Base-by-base conservation (phyloP, 2,329 filamentous ascomycete species). In the Penicillium oxalicum region DNA sequence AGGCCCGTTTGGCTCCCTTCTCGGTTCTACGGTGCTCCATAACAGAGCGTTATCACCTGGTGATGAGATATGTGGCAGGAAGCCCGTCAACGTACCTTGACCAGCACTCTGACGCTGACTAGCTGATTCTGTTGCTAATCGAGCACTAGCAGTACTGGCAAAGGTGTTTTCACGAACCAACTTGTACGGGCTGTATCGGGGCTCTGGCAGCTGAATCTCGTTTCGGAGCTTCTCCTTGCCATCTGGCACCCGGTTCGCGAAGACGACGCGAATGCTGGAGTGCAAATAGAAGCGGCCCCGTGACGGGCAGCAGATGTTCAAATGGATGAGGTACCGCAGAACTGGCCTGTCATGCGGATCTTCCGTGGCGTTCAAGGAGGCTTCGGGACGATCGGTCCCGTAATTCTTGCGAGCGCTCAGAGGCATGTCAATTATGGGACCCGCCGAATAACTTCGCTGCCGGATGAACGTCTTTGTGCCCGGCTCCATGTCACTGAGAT, bases 391-490 rank as follows among this genome's bases (percentile, higher is more conserved):
- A 60, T 79, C 78, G 5, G 77, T 79, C 6, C 76, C 77, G 26
- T 62, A 61, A 48, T 69, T 70, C 42, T 63, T 69, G 11, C 65
- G 64, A 18, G 65, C 64, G 37, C 55, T 71, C 37, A 79, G 59
- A 1, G 78, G 78, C 74, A 83, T 82, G 52, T 94, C 88, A 48
- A 94, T 84, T 50, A 91, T 86, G 3, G 89, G 87, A 0, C 89
- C 89, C 8, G 87, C 83, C 0, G 90, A 95, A 68, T 95, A 97
- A 66, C 87, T 93, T 51, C 93, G 85, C 70, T 98, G 93, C 28
- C 93, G 83, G 52, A 98, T 86, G 60, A 97, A 97, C 0, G 93
- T 98, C 69, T 97, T 97, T 12, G 89, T 94, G 0, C 90, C 90
- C 0, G 89, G 81, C 53, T 93, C 86, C 91, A 98, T 98, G 44